Evolutionary conservation across 2,329 filamentous ascomycete species (phyloP).

Genomic region (Zasmidium cellare): DNA sequence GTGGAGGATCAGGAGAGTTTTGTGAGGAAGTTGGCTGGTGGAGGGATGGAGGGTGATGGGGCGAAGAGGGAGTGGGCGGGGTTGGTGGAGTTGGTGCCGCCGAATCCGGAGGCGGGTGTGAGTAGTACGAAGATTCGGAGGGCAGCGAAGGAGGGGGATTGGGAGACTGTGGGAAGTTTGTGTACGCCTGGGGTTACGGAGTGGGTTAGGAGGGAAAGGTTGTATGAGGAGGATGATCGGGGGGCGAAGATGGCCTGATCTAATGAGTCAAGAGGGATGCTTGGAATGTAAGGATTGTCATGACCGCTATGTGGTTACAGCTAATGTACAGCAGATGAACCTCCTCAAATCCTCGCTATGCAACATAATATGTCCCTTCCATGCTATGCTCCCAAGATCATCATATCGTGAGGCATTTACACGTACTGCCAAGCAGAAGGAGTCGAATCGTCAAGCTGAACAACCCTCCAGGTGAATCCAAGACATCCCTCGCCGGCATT

Average conservation of each 20-base stretch:
- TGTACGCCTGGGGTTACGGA: constrained; percentile 58
- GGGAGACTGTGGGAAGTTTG: constrained; percentile 51
- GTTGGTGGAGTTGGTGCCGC: constrained; percentile 61
- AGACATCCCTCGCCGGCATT: constrained; percentile 12
- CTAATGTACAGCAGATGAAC: neutral
- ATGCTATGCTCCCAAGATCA: neutral
- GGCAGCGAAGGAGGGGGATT: constrained; percentile 52
- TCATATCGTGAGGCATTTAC: neutral
- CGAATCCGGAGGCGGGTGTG: constrained; percentile 47
- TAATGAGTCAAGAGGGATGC: too few species aligned
- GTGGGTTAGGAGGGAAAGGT: constrained; percentile 57
- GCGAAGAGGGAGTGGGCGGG: constrained; percentile 60
- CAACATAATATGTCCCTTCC: neutral
- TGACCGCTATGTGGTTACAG: neutral
- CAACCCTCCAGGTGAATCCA: constrained; percentile 14
- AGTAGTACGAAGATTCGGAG: constrained; percentile 65
- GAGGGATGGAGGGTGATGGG: constrained; percentile 53
- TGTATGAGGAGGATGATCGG: constrained; percentile 52
- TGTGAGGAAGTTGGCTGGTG: constrained; percentile 49
- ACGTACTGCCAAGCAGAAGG: constrained; percentile 14
- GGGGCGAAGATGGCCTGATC: constrained; percentile 33
- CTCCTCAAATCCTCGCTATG: neutral
- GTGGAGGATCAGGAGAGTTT: constrained; percentile 57
- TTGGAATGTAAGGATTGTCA: neutral
- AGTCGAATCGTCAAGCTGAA: constrained; percentile 1